Percentiles rank a stretch among this genome's conserved stretches.
Conservation (phyloP, 148 eudicot species). For the Rhododendron vialii region DNA sequence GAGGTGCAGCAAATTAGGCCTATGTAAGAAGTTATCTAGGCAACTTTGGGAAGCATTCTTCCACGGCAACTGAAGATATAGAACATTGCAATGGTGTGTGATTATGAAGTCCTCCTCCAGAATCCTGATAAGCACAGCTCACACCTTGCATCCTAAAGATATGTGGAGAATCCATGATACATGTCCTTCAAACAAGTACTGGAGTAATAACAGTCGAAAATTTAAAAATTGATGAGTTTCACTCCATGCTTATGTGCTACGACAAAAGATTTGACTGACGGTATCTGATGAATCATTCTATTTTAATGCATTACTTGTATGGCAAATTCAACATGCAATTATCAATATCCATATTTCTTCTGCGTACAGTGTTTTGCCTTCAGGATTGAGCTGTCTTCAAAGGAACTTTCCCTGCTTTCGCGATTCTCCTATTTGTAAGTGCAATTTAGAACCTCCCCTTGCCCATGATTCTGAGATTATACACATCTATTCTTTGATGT, state of each 20-base stretch:
- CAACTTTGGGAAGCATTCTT: not conserved
- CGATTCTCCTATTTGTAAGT: constrained; percentile 34
- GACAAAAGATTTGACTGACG: not conserved
- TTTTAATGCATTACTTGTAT: not conserved
- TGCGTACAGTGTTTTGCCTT: constrained; percentile 27
- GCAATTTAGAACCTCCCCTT: not conserved
- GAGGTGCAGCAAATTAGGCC: not conserved
- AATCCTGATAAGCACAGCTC: not conserved
- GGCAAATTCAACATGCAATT: not conserved
- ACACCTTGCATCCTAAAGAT: not conserved
- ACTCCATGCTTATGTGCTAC: not conserved
- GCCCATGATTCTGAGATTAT: not conserved
- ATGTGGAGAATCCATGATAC: not conserved
- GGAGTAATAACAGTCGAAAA: not conserved
- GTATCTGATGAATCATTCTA: not conserved
- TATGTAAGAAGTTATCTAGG: not conserved
- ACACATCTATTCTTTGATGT: not conserved
- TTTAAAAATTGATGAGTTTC: not conserved
- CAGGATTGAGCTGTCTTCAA: constrained; percentile 41
- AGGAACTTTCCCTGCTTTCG: constrained; percentile 34
- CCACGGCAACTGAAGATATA: not conserved
- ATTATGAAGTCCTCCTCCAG: too few species aligned
- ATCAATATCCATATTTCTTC: not conserved
- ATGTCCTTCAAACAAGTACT: not conserved
- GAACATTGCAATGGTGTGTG: too few species aligned